phyloP scores from a whole-genome alignment of 2,329 filamentous ascomycete species.

The Macrophomina pseudophaseolina region DNA sequence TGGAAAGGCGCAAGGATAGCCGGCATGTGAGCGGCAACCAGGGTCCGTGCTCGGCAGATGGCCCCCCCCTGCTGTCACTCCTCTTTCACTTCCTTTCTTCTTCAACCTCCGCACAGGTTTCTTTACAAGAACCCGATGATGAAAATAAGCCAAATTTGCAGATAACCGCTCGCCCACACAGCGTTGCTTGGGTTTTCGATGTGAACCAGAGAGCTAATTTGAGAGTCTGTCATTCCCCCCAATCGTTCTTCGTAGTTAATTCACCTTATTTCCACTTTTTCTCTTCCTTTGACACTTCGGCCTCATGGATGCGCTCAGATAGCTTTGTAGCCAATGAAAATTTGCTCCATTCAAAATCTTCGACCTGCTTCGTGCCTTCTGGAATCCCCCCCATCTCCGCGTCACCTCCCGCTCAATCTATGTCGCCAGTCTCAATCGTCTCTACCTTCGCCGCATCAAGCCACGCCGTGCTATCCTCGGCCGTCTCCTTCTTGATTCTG shows the following conservation, averaged over 20 bases:
- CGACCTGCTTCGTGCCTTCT: not conserved
- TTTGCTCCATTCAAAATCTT: not conserved
- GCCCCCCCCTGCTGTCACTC: not conserved
- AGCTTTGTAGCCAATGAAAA: too few relatives aligned
- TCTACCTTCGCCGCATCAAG: slow-evolving; percentile 15
- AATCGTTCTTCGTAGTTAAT: not conserved
- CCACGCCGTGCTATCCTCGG: not conserved
- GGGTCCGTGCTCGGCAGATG: too few relatives aligned
- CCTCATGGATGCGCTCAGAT: too few relatives aligned
- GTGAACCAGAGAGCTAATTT: slow-evolving; percentile 14
- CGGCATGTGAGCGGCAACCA: not conserved
- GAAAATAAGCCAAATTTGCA: slow-evolving; percentile 5
- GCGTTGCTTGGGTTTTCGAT: not conserved
- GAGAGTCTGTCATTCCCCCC: not conserved
- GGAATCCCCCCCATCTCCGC: not conserved
- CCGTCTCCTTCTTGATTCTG: slow-evolving; percentile 3
- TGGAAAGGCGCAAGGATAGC: not conserved
- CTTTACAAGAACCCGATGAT: not conserved
- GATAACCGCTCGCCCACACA: not conserved
- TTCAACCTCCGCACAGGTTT: too few relatives aligned
- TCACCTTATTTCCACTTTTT: not conserved
- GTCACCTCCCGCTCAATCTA: not conserved
- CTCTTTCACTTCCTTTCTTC: not conserved
- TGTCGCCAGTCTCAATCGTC: not conserved
- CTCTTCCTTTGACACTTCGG: not conserved